Conservation (phyloP, 2,329 filamentous ascomycete genomes). For the Chrysoporthe deuterocubensis region DNA sequence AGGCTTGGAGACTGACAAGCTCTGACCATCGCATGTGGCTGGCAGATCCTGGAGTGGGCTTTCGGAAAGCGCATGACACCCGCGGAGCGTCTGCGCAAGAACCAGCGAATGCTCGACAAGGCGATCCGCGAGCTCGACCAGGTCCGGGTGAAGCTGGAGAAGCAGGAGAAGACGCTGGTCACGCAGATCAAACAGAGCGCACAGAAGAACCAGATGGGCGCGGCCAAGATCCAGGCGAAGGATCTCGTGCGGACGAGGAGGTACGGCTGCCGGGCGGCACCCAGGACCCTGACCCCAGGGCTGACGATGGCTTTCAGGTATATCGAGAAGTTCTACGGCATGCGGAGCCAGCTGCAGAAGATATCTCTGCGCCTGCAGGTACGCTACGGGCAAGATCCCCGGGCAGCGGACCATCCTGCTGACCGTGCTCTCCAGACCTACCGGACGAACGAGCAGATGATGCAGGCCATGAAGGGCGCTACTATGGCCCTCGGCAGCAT, state of each 20-base stretch:
- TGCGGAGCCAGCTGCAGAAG: conserved; percentile 95
- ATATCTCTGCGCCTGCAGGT: conserved; percentile 95
- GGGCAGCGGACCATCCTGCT: not conserved
- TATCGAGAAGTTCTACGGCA: conserved; percentile 97
- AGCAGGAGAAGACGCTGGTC: conserved; percentile 97
- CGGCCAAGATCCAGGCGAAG: conserved; percentile 97
- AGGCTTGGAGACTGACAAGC: not conserved
- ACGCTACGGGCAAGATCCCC: conserved; percentile 28
- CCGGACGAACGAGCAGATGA: conserved; percentile 99
- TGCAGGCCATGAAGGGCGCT: conserved; percentile 99
- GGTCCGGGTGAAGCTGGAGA: conserved; percentile 93
- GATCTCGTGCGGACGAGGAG: conserved; percentile 90
- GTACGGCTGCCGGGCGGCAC: conserved; percentile 45
- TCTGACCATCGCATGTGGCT: conserved; percentile 32
- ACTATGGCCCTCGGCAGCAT: conserved; percentile 92
- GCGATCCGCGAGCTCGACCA: conserved; percentile 95
- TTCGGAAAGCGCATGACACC: conserved; percentile 99
- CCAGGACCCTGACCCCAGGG: not conserved
- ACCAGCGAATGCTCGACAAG: conserved; percentile 96
- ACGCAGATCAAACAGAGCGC: conserved; percentile 97
- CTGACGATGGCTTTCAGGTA: conserved; percentile 59
- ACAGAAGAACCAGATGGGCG: conserved; percentile 98
- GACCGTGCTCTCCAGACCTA: conserved; percentile 69
- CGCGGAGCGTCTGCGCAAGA: conserved; percentile 86
- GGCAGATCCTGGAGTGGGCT: conserved; percentile 96